Evolutionary conservation across 2,329 filamentous ascomycete species (phyloP), one percentile per base, ranked within the genome.

Genomic region (Hansfordia pulvinata): DNA sequence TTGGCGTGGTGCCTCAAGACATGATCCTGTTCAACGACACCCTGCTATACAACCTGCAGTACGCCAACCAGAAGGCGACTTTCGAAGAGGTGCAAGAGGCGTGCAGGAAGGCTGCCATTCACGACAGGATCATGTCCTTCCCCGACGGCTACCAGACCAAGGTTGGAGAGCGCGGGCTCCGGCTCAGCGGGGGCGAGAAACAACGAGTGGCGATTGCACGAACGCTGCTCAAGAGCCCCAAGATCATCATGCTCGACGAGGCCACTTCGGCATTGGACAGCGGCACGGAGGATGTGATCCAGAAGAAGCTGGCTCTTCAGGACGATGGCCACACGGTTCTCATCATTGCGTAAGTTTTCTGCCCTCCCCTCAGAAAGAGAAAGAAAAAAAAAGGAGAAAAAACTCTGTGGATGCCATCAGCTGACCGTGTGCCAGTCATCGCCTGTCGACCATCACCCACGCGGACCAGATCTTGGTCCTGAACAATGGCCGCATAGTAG

Each of bases 1-100:
- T 98, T 43, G 90, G 90, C 14, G 88, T 98, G 22, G 90, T 98
- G 6, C 90, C 90, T 2, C 90, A 98, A 51, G 90, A 98, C 43
- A 94, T 88, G 4, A 81, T 93, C 5, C 62, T 94, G 23, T 94
- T 94, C 65, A 93, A 93, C 49, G 86, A 93, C 50, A 79, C 80
- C 1, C 59, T 94, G 35, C 90, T 93, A 83, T 93, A 93, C 57
- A 94, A 94, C 46, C 61, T 94, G 34, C 79, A 76, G 48, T 93
- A 94, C 47, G 85, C 86, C 32, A 88, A 88, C 36, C 81, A 82
- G 22, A 53, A 67, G 16, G 84, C 79, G 8, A 80, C 79, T 1
- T 76, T 92, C 32, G 79, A 88, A 38, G 75, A 93, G 16, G 75
- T 93, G 2, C 80, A 74, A 42, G 72, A 71, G 23, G 86, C 86